Conservation (phyloP, 345 rosid genomes). For the Dipteronia dyeriana region DNA sequence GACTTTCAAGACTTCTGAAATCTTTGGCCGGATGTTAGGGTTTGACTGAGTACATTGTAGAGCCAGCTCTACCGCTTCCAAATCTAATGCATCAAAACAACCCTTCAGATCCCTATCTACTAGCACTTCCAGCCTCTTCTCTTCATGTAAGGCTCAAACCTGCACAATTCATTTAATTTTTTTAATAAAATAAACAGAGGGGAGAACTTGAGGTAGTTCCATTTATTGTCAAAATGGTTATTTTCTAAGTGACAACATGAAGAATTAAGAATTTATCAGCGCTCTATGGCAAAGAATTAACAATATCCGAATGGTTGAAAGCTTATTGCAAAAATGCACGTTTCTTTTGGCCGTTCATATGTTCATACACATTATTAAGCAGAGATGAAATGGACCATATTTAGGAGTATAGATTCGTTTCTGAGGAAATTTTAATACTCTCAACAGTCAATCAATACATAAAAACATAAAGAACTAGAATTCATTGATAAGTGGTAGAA, state of each 20-base stretch:
- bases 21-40: constrained; percentile 72
- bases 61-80: constrained; percentile 74
- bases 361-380: background rate
- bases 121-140: constrained; percentile 63
- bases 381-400: no score
- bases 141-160: constrained; percentile 78
- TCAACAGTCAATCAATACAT: no score
- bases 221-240: background rate
- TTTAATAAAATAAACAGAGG: background rate
- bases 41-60: constrained; percentile 74
- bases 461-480: background rate
- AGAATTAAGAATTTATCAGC: no score
- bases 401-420: no score
- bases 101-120: constrained; percentile 82
- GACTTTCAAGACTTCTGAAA: constrained; percentile 75
- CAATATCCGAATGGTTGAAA: background rate
- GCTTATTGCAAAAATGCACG: background rate
- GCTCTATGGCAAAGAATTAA: background rate
- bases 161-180: constrained; percentile 29
- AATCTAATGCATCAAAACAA: constrained; percentile 59
- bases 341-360: background rate
- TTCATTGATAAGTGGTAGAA: background rate
- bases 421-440: no score
- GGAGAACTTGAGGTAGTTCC: background rate
- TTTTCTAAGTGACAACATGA: background rate